Base-by-base conservation (phyloP, 75 land plant species). In the Cryptomeria japonica region DNA sequence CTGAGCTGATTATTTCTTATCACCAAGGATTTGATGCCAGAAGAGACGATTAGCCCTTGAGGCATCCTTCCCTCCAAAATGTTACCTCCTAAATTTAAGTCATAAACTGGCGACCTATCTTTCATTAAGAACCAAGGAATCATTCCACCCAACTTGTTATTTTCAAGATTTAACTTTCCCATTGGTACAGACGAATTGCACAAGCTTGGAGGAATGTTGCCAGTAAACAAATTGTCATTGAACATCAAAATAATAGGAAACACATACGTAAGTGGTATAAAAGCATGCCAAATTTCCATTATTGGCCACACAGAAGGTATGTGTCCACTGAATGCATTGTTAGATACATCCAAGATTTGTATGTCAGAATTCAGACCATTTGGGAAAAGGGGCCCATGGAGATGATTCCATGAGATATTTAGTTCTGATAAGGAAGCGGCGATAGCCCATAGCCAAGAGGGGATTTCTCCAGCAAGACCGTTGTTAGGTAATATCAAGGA, bases 141-240 rank as follows among this genome's bases (percentile, higher is more conserved):
- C 76, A 86, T 56, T 14, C 92, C 88, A 19, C 55, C 51, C 22
- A 91, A 76, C 19, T 37, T 56, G 68, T 61, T 61, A 14, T 86
- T 79, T 5, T 86, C 76, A 49, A 90, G 85, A 80, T 90, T 88
- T 28, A 90, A 83, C 86, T 84, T 73, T 56, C 44, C 77, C n/a
- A 90, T 41, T 84, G 72, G 72, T n/a, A 32, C 18, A 25, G 46
- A 44, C 46, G 46, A 44, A 44, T 44, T 44, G 3, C 46, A 44
- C 46, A 44, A 44, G 5, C 46, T 44, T 44, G 46, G 68, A 61
- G 88, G 91, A 31, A 92, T 83, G 19, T 18, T 10, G 19, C 91
- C 93, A 1, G 89, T 86, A 28, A 92, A 83, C 19, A 44, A 34
- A 53, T 92, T 92, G 18, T 90, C 84, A 4, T 87, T 87, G 64